These are phyloP conservation scores for Helicostylum pulchrum DNA, from an alignment of 192 early-diverging fungal genomes.

Conservation along the genomic window DNA sequence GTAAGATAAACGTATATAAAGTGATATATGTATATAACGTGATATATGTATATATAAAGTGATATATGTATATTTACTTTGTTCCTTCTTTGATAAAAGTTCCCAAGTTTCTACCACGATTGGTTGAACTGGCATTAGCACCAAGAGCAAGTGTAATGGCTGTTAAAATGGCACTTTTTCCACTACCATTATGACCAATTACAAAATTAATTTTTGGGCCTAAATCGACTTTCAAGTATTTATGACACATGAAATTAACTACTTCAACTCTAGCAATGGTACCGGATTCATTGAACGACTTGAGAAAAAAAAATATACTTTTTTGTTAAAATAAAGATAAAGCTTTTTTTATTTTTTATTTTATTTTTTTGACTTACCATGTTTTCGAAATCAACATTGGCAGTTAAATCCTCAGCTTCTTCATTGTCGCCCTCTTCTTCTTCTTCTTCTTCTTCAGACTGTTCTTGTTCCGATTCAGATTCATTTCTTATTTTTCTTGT, in stretches of 20 bases:
- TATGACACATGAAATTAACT: constrained; percentile 95
- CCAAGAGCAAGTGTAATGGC: constrained; percentile 90
- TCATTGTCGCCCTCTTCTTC: background rate
- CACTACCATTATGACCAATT: constrained; percentile 96
- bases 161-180: constrained; percentile 95
- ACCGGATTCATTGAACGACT: constrained; percentile 58
- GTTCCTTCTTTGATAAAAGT: constrained; percentile 83
- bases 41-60: background rate
- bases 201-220: constrained; percentile 93
- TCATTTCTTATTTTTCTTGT: too few species aligned
- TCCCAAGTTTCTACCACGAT: constrained; percentile 74
- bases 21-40: too few species aligned
- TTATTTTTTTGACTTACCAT: too few species aligned
- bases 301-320: background rate
- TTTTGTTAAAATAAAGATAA: background rate
- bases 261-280: constrained; percentile 82
- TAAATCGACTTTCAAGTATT: constrained; percentile 71
- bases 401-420: background rate
- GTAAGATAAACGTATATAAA: background rate
- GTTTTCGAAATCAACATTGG: background rate
- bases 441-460: background rate
- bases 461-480: background rate
- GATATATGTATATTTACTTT: constrained; percentile 32
- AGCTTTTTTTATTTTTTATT: background rate
- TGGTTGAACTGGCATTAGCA: constrained; percentile 84